Conservation (phyloP, 805 yeast genomes). For the Yarrowia alimentaria region DNA sequence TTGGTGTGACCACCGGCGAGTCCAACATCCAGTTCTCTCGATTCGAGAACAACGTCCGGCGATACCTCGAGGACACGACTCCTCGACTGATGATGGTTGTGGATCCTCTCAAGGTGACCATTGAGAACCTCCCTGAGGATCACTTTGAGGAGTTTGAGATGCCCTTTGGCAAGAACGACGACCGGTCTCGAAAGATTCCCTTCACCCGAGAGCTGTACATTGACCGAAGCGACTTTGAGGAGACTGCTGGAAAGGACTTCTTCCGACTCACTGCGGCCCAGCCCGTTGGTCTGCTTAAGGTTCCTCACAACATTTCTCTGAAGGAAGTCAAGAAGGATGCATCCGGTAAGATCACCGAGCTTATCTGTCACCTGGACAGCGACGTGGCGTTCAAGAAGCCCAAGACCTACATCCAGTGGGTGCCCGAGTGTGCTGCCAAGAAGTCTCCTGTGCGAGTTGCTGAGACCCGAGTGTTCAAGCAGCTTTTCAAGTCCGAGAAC, state of each 20-base stretch:
- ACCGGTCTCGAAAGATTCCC: slow-evolving; percentile 73
- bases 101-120: slow-evolving; percentile 78
- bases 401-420: slow-evolving; percentile 96
- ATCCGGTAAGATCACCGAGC: slow-evolving; percentile 61
- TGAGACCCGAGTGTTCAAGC: slow-evolving; percentile 85
- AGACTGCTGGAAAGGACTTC: slow-evolving; percentile 59
- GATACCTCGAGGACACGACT: slow-evolving; percentile 81
- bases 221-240: slow-evolving; percentile 85
- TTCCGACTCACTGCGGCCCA: slow-evolving; percentile 93
- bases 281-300: slow-evolving; percentile 90
- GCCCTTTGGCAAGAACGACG: slow-evolving; percentile 77
- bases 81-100: slow-evolving; percentile 93
- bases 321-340: slow-evolving; percentile 61
- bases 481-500: slow-evolving; percentile 84
- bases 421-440: slow-evolving; percentile 64
- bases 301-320: slow-evolving; percentile 78
- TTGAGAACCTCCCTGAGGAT: slow-evolving; percentile 78
- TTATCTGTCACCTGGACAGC: slow-evolving; percentile 78
- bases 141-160: slow-evolving; percentile 66
- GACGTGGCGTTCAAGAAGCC: slow-evolving; percentile 68
- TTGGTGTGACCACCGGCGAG: slow-evolving; percentile 94
- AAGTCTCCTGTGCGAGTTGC: slow-evolving; percentile 61
- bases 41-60: slow-evolving; percentile 86
- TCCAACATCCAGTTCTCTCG: slow-evolving; percentile 87
- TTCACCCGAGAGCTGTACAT: slow-evolving; percentile 78